Evolutionary conservation across 2,329 filamentous ascomycete genomes (phyloP).

Genomic region (Venturia carpophila): DNA sequence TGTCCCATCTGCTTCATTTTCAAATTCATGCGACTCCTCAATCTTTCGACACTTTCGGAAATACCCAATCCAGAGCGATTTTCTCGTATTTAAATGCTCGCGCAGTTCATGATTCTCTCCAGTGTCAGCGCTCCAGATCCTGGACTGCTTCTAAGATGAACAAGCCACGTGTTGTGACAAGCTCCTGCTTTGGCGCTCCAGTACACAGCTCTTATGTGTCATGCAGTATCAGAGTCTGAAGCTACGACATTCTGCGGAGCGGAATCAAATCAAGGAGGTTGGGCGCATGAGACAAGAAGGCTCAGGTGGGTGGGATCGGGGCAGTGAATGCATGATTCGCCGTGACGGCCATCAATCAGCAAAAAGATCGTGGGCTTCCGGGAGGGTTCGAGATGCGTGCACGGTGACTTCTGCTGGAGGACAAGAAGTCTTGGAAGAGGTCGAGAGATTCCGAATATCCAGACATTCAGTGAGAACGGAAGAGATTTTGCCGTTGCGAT

Average conservation of each 20-base stretch:
- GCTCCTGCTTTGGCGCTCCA: background rate
- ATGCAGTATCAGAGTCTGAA: background rate
- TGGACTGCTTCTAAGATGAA: background rate
- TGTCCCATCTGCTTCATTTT: background rate
- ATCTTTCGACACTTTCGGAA: background rate
- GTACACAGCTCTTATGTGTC: background rate
- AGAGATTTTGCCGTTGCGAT: background rate
- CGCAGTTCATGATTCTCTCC: background rate
- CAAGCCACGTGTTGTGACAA: background rate
- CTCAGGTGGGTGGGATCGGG: background rate
- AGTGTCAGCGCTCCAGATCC: background rate
- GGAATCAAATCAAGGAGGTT: background rate
- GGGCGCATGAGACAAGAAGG: background rate
- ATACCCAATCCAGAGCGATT: background rate
- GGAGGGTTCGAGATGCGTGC: background rate
- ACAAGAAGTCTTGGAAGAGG: background rate
- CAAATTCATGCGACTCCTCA: background rate
- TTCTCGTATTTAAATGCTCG: background rate
- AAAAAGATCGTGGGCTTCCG: background rate
- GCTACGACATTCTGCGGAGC: background rate
- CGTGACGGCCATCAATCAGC: background rate
- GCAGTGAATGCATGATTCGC: background rate
- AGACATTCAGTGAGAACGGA: background rate
- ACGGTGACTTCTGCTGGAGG: too few species aligned
- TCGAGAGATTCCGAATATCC: background rate